phyloP scores from a whole-genome alignment of 164 flowering plant species.

The Annona squamosa region DNA sequence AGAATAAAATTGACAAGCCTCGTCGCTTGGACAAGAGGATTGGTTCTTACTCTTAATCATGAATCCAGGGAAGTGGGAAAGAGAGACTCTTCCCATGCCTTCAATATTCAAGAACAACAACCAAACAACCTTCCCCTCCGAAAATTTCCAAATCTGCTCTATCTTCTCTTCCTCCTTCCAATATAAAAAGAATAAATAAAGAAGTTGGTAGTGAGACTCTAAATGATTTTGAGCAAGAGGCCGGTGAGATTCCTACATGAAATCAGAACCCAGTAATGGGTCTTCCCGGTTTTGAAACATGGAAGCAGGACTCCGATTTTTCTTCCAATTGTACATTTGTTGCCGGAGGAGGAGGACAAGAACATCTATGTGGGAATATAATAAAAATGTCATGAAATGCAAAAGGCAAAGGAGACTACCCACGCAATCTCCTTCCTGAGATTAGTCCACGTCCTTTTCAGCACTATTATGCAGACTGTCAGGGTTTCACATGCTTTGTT shows the following conservation, averaged over 20 bases:
- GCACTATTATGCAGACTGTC: neutral
- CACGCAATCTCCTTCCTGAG: conserved; percentile 12
- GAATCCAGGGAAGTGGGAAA: conserved; percentile 1
- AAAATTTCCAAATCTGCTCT: neutral
- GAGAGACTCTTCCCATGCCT: conserved; percentile 9
- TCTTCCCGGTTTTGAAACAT: neutral
- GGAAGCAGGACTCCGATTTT: neutral
- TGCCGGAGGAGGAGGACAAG: neutral
- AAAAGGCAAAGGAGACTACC: conserved; percentile 8
- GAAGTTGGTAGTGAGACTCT: neutral
- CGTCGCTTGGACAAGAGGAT: neutral
- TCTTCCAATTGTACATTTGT: neutral
- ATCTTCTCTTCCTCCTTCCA: neutral
- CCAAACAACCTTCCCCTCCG: too few relatives aligned
- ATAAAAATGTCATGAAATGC: neutral
- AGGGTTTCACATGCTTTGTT: too few relatives aligned
- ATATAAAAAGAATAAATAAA: too few relatives aligned
- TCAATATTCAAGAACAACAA: neutral
- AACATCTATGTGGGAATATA: conserved; percentile 6
- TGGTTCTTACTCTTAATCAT: neutral
- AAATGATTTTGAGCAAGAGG: neutral
- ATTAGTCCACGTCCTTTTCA: neutral
- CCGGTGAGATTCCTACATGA: neutral
- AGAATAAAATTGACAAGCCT: conserved; percentile 11
- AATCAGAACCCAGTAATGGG: neutral